Evolutionary conservation across 2,329 filamentous ascomycete species (phyloP), one percentile per base, ranked within the genome.

Genomic region (Colletotrichum sp.): DNA sequence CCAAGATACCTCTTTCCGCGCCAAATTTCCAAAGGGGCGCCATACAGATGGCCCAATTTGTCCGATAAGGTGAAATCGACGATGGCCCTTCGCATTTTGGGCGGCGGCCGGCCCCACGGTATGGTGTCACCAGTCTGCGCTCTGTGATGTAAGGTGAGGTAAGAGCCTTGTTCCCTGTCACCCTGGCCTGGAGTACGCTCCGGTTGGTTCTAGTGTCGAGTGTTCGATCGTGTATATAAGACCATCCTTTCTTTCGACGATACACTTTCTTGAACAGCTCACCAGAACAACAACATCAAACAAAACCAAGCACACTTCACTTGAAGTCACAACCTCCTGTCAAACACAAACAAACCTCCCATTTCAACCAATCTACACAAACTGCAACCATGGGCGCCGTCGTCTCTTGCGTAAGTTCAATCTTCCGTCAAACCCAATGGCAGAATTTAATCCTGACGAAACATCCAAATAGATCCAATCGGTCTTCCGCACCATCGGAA

Each of bases 381-480:
- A 73, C 57, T 24, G 76, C 52, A 57, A 93, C 85, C 80, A 96
- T 97, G 95, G 95, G 95, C 87, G 94, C 94, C 85, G 93, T 97
- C 82, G 89, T 95, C 79, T 96, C 94, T 84, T 96, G 95, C 84
- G 95, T 96, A 95, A 82, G 94, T 90, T 16, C 9, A 21, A n/a
- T 9, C 13, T 26, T 28, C 15, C 78, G 82, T 78, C 72, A n/a
- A 32, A 30, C 5, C 5, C 36, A 12, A 6, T 15, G 1, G 3
- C 3, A 16, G 10, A 30, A 7, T 78, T 79, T 71, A 80, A 59
- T n/a, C n/a, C 75, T 55, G 13, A 52, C 13, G 2, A 0, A 3
- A 8, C 2, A 21, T 21, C 3, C 34, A 49, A 55, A 75, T 79
- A 94, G 92, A 88, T 94, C 82, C 80, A 88, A 81, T 87, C 87